Evolutionary conservation across 345 rosid genomes (phyloP).

Genomic region (Lepidium aucheri): DNA sequence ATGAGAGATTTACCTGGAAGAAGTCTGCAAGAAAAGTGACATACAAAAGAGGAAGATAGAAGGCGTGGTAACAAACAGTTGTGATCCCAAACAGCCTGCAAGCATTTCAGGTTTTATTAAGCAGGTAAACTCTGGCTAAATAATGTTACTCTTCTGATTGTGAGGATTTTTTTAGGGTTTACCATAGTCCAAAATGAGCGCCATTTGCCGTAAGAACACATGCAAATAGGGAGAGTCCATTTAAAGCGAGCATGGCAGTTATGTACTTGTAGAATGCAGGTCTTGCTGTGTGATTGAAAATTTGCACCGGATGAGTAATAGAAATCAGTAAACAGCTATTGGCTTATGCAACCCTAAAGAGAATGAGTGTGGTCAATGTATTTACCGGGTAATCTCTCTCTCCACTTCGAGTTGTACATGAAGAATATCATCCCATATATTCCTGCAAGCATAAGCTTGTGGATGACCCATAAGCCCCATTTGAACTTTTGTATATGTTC

Average conservation of each 20-base stretch:
- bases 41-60: conserved; percentile 79
- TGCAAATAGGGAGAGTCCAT: conserved; percentile 60
- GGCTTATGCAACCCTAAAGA: conserved; percentile 3
- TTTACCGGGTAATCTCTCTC: conserved; percentile 88
- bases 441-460: conserved; percentile 72
- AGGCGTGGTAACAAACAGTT: conserved; percentile 73
- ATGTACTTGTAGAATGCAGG: conserved; percentile 91
- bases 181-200: conserved; percentile 78
- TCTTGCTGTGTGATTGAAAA: conserved; percentile 55
- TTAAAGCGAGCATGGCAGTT: conserved; percentile 58
- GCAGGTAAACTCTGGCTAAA: neutral
- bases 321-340: neutral
- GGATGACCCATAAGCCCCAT: conserved; percentile 92
- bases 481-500: conserved; percentile 52
- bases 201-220: conserved; percentile 64
- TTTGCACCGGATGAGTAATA: neutral
- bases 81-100: conserved; percentile 73
- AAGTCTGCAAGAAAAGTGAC: conserved; percentile 82
- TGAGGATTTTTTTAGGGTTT: conserved; percentile 13
- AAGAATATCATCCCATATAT: conserved; percentile 66
- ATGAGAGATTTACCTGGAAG: conserved; percentile 53
- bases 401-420: conserved; percentile 91
- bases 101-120: neutral
- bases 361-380: neutral
- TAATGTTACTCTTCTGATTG: neutral